Evolutionary conservation across 768 basidiomycete species (phyloP).

Genomic region (Amanita brunnescens): DNA sequence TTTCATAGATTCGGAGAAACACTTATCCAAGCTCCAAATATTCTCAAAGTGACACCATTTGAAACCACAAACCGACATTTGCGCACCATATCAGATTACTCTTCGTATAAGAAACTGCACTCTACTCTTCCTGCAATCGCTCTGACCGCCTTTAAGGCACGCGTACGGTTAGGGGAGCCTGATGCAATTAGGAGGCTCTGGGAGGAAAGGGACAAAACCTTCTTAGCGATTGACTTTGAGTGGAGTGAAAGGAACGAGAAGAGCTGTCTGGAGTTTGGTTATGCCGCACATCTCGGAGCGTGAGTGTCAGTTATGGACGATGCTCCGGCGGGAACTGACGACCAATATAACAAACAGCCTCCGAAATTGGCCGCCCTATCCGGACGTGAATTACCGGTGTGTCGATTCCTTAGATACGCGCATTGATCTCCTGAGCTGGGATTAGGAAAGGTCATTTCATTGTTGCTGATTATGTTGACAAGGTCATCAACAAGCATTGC

Average conservation of each 20-base stretch:
- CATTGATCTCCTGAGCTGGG: constrained; percentile 7
- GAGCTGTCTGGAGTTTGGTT: constrained; percentile 72
- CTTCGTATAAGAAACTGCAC: constrained; percentile 61
- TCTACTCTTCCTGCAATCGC: constrained; percentile 63
- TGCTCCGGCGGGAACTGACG: background rate
- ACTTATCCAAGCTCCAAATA: constrained; percentile 63
- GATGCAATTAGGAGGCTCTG: constrained; percentile 59
- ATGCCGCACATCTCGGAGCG: constrained; percentile 67
- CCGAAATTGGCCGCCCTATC: constrained; percentile 70
- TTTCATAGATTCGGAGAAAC: constrained; percentile 64
- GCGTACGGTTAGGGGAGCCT: constrained; percentile 59
- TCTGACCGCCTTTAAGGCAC: constrained; percentile 54
- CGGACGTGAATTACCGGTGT: constrained; percentile 71
- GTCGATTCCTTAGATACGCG: constrained; percentile 10
- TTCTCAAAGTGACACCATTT: constrained; percentile 59
- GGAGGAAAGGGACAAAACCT: constrained; percentile 63
- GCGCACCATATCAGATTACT: constrained; percentile 59
- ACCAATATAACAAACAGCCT: constrained; percentile 32
- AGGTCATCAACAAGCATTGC: constrained; percentile 49
- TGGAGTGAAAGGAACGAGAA: constrained; percentile 66
- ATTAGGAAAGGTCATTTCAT: constrained; percentile 66
- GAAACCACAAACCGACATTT: constrained; percentile 62
- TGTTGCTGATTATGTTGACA: constrained; percentile 60
- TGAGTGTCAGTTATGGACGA: constrained; percentile 26
- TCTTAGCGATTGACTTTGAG: constrained; percentile 67